Evolutionary conservation across 441 rosid genomes (phyloP).

Genomic region (Syzygium syzygioides): DNA sequence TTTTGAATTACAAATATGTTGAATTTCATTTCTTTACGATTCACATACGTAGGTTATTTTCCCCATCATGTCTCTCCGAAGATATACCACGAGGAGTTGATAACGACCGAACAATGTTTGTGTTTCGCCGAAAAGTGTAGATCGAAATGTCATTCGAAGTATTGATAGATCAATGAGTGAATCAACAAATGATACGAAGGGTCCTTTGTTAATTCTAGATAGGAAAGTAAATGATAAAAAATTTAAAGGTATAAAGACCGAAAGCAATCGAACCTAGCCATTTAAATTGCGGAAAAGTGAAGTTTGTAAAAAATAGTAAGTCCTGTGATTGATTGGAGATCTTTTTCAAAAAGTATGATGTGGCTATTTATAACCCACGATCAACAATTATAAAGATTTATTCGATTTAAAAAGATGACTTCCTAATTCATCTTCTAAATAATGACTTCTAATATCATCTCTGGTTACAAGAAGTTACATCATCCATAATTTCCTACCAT

Average conservation of each 20-base stretch:
- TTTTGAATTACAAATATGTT: background rate
- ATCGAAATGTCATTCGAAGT: background rate
- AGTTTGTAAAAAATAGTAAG: background rate
- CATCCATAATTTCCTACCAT: background rate
- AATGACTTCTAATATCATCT: background rate
- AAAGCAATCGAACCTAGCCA: background rate
- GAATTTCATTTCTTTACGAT: background rate
- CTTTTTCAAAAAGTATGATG: background rate
- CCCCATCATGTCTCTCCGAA: background rate
- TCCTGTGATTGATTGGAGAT: background rate
- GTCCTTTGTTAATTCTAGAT: rapidly evolving
- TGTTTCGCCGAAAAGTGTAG: background rate
- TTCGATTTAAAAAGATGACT: background rate
- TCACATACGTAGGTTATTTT: background rate
- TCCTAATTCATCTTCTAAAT: background rate
- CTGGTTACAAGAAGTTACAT: background rate
- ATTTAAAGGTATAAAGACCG: background rate
- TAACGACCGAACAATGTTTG: background rate
- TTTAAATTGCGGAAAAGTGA: background rate
- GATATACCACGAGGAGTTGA: background rate
- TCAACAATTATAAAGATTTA: background rate
- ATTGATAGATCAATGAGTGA: rapidly evolving
- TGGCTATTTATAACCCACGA: background rate
- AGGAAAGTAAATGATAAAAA: background rate
- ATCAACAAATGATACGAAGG: background rate